These are phyloP conservation scores for Limonium bicolor DNA, from an alignment of 148 eudicot species.

Conservation along the genomic window DNA sequence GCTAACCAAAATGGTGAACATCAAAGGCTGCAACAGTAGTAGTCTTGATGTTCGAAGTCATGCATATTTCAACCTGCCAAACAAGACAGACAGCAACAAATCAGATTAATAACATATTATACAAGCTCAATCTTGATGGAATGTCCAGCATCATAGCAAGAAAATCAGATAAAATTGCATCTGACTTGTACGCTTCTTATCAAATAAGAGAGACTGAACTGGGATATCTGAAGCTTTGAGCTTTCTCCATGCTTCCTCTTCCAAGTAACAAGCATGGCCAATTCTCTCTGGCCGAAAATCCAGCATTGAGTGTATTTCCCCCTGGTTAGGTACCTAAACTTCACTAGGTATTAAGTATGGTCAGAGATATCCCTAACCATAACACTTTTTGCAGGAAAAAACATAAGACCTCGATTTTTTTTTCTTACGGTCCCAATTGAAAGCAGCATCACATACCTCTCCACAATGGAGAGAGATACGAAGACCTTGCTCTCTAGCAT, in stretches of 20 bases:
- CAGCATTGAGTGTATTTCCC: conserved; percentile 80
- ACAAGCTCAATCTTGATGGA: too few relatives aligned
- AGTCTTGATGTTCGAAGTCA: conserved; percentile 91
- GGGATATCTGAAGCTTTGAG: conserved; percentile 58
- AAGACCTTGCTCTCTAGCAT: conserved; percentile 76
- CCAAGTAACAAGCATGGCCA: conserved; percentile 94
- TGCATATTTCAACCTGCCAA: conserved; percentile 89
- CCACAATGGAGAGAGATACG: conserved; percentile 80
- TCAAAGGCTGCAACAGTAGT: conserved; percentile 64
- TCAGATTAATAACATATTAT: too few relatives aligned
- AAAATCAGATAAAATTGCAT: too few relatives aligned
- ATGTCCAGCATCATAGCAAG: too few relatives aligned
- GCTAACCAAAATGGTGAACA: conserved; percentile 87
- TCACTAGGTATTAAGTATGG: conserved; percentile 30
- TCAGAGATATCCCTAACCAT: conserved; percentile 15
- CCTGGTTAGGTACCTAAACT: conserved; percentile 77
- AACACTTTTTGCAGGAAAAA: background rate
- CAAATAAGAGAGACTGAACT: conserved; percentile 21
- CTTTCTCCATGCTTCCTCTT: conserved; percentile 70
- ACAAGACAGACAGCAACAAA: too few relatives aligned
- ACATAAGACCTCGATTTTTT: too few relatives aligned
- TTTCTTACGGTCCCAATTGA: too few relatives aligned
- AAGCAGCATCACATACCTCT: conserved; percentile 52
- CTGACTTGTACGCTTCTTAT: too few relatives aligned
- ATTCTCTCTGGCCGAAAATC: conserved; percentile 78